Conservation (phyloP, 2,329 filamentous ascomycete genomes). For the Neurospora sp. region DNA sequence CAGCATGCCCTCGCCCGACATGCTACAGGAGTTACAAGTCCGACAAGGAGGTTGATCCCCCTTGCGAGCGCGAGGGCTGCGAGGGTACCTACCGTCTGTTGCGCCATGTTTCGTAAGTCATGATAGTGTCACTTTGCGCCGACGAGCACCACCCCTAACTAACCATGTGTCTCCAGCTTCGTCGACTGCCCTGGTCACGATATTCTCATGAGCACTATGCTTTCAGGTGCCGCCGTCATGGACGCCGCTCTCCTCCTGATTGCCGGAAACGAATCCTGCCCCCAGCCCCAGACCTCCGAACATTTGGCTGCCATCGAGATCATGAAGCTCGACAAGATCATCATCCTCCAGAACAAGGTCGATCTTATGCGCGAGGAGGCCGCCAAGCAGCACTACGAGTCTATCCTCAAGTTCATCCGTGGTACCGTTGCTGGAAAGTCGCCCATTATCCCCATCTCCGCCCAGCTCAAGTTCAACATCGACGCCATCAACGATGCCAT, state of each 20-base stretch:
- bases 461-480: conserved; percentile 99
- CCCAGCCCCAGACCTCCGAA: conserved; percentile 96
- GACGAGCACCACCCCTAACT: conserved; percentile 12
- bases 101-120: conserved; percentile 80
- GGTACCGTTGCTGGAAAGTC: conserved; percentile 92
- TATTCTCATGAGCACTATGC: conserved; percentile 99
- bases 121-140: not conserved
- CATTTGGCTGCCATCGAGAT: conserved; percentile 99
- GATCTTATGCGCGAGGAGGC: conserved; percentile 96
- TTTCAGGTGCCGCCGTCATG: conserved; percentile 99
- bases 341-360: conserved; percentile 99
- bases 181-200: conserved; percentile 99
- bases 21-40: conserved; percentile 98
- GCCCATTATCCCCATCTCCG: conserved; percentile 92
- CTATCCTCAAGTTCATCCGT: conserved; percentile 95
- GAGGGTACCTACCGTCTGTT: conserved; percentile 77
- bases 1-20: conserved; percentile 80
- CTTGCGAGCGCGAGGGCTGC: conserved; percentile 91
- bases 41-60: conserved; percentile 95
- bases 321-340: conserved; percentile 99
- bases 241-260: conserved; percentile 94
- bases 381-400: conserved; percentile 88
- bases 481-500: conserved; percentile 96
- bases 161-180: conserved; percentile 48
- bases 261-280: conserved; percentile 96